These are phyloP conservation scores for Phytopythium cucurbitacearum DNA, from an alignment of 352 stramenopile genomes.

Conservation along the genomic window DNA sequence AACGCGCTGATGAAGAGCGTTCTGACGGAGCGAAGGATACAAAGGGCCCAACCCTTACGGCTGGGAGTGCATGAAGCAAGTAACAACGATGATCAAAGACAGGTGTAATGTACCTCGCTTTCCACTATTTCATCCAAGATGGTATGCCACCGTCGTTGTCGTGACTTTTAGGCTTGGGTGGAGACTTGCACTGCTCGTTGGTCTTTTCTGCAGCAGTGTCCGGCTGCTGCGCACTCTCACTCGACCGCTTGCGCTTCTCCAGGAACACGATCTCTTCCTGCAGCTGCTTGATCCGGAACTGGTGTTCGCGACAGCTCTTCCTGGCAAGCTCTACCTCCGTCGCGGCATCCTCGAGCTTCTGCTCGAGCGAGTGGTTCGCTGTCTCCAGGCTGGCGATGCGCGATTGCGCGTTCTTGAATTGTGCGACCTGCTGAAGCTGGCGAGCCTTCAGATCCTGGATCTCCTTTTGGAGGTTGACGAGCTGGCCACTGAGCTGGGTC, in stretches of 20 bases:
- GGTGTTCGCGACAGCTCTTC: conserved; percentile 45
- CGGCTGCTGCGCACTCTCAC: too few species aligned
- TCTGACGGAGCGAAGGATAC: neutral
- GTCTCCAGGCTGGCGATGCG: conserved; percentile 36
- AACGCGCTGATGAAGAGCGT: neutral
- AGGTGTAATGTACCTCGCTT: too few species aligned
- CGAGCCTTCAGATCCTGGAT: conserved; percentile 52
- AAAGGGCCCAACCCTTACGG: neutral
- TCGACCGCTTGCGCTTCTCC: conserved; percentile 35
- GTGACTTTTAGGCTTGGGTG: neutral
- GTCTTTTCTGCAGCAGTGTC: too few species aligned
- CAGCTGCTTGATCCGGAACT: conserved; percentile 66
- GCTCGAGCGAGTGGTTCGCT: conserved; percentile 18
- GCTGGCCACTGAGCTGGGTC: conserved; percentile 30
- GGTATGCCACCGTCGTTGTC: neutral
- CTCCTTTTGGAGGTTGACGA: conserved; percentile 41
- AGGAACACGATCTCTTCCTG: conserved; percentile 65
- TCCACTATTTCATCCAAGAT: conserved; percentile 3
- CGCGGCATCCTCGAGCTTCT: conserved; percentile 30
- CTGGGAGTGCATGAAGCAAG: neutral
- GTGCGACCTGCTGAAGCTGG: conserved; percentile 27
- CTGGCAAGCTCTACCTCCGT: conserved; percentile 43
- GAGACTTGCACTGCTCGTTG: too few species aligned
- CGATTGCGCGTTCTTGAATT: conserved; percentile 47
- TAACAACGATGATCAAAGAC: neutral